phyloP scores from a whole-genome alignment of 106 monocot species.

The Posidonia australis region DNA sequence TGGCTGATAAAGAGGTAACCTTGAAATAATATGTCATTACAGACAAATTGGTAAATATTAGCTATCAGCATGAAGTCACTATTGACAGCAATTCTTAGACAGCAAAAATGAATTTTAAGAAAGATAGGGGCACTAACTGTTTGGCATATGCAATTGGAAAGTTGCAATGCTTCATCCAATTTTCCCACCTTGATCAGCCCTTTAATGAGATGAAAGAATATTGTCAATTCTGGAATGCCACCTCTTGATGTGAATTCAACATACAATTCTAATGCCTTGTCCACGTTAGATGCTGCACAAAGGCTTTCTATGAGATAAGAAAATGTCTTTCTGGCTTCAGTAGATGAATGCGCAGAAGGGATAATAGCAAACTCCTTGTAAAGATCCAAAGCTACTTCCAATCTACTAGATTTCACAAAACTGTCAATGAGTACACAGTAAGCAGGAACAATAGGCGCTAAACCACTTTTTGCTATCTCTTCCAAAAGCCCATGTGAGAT shows the following conservation, averaged over 20 bases:
- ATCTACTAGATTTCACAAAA: constrained; percentile 53
- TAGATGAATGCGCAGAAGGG: constrained; percentile 10
- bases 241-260: constrained; percentile 48
- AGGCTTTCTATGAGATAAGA: constrained; percentile 64
- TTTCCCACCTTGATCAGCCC: constrained; percentile 59
- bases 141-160: constrained; percentile 50
- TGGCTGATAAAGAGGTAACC: too few relatives aligned
- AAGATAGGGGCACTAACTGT: constrained; percentile 24
- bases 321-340: constrained; percentile 27
- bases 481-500: constrained; percentile 60
- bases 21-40: too few relatives aligned
- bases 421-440: constrained; percentile 70
- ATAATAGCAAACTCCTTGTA: constrained; percentile 48
- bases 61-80: too few relatives aligned
- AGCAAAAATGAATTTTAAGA: background rate
- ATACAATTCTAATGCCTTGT: constrained; percentile 73
- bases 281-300: constrained; percentile 50
- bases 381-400: constrained; percentile 66
- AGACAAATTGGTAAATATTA: too few relatives aligned
- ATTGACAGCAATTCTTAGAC: too few relatives aligned
- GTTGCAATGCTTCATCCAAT: constrained; percentile 72
- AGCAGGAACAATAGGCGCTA: constrained; percentile 48
- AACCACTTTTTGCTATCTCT: constrained; percentile 40
- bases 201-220: constrained; percentile 58
- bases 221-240: constrained; percentile 44